These are phyloP conservation scores for Fragaria nilgerrensis DNA, from an alignment of 306 rosid genomes.

Conservation along the genomic window DNA sequence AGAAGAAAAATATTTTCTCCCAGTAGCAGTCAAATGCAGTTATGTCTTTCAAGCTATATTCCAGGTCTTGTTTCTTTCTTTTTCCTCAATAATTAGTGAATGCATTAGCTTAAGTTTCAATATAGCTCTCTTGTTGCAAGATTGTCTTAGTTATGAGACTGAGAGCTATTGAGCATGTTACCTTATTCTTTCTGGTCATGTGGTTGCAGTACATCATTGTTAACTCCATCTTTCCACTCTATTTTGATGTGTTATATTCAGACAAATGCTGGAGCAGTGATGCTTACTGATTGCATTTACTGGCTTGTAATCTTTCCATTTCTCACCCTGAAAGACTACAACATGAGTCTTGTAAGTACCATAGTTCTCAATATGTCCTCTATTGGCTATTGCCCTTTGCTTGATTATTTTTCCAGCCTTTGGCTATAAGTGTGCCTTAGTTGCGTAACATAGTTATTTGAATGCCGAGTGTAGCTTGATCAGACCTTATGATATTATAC, in stretches of 20 bases:
- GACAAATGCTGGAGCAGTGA: slow-evolving; percentile 73
- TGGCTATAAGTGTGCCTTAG: no score
- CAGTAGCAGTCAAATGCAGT: slow-evolving; percentile 33
- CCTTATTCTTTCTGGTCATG: background rate
- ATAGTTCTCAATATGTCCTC: slow-evolving; percentile 4
- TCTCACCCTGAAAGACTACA: slow-evolving; percentile 54
- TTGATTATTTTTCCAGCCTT: background rate
- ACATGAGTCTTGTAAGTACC: slow-evolving; percentile 52
- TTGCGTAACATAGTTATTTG: background rate
- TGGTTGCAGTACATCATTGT: slow-evolving; percentile 7
- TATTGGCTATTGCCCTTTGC: background rate
- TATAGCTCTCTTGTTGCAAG: background rate
- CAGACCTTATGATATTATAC: background rate
- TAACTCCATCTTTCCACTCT: slow-evolving; percentile 16
- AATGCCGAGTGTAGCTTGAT: background rate
- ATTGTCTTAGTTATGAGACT: background rate
- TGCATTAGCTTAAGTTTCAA: background rate
- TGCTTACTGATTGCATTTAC: slow-evolving; percentile 60
- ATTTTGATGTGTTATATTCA: slow-evolving; percentile 26
- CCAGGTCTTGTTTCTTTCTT: slow-evolving; percentile 43
- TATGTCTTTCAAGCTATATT: slow-evolving; percentile 42
- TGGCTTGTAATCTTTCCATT: slow-evolving; percentile 71
- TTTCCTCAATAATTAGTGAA: background rate
- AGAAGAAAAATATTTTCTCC: slow-evolving; percentile 15
- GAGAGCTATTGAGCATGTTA: slow-evolving; percentile 13